phyloP scores from a whole-genome alignment of 768 basidiomycete species.

The Tephrocybe sp. region DNA sequence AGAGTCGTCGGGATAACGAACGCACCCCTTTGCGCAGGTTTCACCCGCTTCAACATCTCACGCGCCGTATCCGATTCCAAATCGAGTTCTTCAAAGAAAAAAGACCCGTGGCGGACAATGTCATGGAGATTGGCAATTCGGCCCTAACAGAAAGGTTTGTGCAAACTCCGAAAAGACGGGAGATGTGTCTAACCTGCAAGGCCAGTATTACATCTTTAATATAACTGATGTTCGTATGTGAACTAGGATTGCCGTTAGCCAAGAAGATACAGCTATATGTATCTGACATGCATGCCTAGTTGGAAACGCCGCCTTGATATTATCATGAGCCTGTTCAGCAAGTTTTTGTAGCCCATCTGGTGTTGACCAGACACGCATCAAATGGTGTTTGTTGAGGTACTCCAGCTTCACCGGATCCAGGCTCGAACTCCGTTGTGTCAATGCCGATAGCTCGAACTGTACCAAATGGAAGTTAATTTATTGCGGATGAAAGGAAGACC shows the following conservation, averaged over 20 bases:
- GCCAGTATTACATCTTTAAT: constrained; percentile 63
- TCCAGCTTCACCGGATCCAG: constrained; percentile 80
- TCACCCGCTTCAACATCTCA: constrained; percentile 46
- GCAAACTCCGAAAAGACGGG: background rate
- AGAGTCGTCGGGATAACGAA: background rate
- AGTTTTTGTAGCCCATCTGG: constrained; percentile 52
- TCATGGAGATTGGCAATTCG: constrained; percentile 73
- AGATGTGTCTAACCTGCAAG: constrained; percentile 46
- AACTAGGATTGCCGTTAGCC: constrained; percentile 27
- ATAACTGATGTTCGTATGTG: constrained; percentile 52
- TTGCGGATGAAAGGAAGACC: background rate
- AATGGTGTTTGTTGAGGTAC: constrained; percentile 86
- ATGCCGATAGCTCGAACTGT: constrained; percentile 72
- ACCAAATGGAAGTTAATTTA: too few relatives aligned
- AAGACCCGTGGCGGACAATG: constrained; percentile 65
- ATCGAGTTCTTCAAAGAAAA: constrained; percentile 77
- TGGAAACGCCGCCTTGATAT: constrained; percentile 59
- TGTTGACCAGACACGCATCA: constrained; percentile 55
- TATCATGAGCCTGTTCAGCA: constrained; percentile 50
- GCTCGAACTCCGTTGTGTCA: constrained; percentile 84
- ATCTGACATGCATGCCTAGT: constrained; percentile 42
- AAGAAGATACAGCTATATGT: background rate
- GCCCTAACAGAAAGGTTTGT: constrained; percentile 40
- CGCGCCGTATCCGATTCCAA: constrained; percentile 53
- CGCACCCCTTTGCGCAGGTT: constrained; percentile 44